Conservation (phyloP, 75 land plant genomes). For the Larix kaempferi region DNA sequence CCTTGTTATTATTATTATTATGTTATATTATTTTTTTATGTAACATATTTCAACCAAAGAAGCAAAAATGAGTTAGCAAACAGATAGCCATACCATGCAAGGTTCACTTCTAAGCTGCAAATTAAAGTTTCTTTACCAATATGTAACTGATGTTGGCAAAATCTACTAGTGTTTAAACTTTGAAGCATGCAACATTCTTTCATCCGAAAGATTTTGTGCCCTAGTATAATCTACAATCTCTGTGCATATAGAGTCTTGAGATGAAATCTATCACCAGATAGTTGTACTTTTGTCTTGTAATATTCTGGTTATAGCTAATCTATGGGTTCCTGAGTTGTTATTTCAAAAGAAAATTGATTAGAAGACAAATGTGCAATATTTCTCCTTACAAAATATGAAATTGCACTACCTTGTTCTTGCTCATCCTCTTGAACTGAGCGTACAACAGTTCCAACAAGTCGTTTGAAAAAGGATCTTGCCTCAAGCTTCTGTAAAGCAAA, state of each 20-base stretch:
- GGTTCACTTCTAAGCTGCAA: too few species aligned
- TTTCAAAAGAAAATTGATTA: not conserved
- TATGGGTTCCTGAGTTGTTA: not conserved
- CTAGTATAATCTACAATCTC: not conserved
- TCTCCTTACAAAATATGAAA: not conserved
- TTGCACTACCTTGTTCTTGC: slow-evolving; percentile 65
- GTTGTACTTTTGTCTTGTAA: not conserved
- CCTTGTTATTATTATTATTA: too few species aligned
- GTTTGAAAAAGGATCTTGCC: slow-evolving; percentile 67
- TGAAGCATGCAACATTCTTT: too few species aligned
- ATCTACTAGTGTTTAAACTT: too few species aligned
- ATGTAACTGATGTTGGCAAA: too few species aligned
- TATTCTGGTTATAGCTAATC: not conserved
- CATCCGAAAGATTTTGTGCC: too few species aligned
- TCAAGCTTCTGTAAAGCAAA: slow-evolving; percentile 46
- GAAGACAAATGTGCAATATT: not conserved
- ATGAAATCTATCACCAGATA: not conserved
- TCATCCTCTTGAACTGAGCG: slow-evolving; percentile 90
- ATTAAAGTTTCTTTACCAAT: too few species aligned
- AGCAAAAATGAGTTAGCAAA: too few species aligned
- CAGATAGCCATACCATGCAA: too few species aligned
- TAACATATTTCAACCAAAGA: too few species aligned
- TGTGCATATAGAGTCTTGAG: not conserved
- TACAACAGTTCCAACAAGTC: slow-evolving; percentile 85
- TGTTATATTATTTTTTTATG: too few species aligned